Conservation (phyloP, 495 filamentous ascomycete genomes). For the Oleoguttula mirabilis region DNA sequence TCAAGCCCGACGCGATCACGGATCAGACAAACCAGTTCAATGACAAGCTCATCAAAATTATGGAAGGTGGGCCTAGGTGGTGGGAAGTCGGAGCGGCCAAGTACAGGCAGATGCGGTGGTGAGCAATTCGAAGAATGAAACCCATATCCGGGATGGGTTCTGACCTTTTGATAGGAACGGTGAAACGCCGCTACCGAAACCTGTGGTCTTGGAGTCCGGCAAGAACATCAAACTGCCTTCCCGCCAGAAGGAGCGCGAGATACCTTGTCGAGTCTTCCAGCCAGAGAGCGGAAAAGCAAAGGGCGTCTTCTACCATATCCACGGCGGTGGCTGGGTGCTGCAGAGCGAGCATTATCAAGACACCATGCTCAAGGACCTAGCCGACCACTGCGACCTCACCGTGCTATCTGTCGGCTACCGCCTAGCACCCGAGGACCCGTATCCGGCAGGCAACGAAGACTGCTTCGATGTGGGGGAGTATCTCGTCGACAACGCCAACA, state of each 20-base stretch:
- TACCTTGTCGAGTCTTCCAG: conserved; percentile 38
- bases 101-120: conserved; percentile 36
- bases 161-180: too few relatives aligned
- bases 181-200: conserved; percentile 33
- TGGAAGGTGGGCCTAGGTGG: conserved; percentile 23
- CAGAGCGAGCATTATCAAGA: conserved; percentile 27
- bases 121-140: too few relatives aligned
- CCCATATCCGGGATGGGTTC: too few relatives aligned
- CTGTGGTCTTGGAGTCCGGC: conserved; percentile 28
- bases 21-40: conserved; percentile 27
- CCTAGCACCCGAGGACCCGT: conserved; percentile 47
- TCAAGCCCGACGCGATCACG: conserved; percentile 19
- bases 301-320: conserved; percentile 41
- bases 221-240: conserved; percentile 38
- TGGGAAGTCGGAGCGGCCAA: conserved; percentile 31
- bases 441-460: conserved; percentile 40
- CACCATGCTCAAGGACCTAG: conserved; percentile 31
- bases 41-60: conserved; percentile 27
- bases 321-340: conserved; percentile 42
- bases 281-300: conserved; percentile 34
- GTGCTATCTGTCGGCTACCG: conserved; percentile 47
- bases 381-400: conserved; percentile 32
- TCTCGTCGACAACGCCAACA: conserved; percentile 36
- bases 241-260: conserved; percentile 35
- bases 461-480: conserved; percentile 43